A percentile compares a stretch with the other conserved stretches of the same genome.
These are phyloP conservation scores for Candida rishiriensis DNA, from an alignment of 805 yeast species.

Conservation along the genomic window DNA sequence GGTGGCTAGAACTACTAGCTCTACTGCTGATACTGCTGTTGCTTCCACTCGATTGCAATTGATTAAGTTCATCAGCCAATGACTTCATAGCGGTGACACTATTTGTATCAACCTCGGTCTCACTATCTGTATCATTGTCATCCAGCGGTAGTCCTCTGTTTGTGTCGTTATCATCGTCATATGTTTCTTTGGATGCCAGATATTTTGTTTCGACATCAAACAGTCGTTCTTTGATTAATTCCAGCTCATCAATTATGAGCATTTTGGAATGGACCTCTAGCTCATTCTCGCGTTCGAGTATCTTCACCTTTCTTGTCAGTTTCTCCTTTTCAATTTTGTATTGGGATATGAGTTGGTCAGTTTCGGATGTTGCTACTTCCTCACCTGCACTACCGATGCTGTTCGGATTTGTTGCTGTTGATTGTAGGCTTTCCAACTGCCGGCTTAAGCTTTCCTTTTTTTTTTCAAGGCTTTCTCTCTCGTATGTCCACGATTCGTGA, in stretches of 20 bases:
- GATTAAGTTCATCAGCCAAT: not conserved
- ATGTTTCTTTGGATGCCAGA: conserved; percentile 25
- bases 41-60: not conserved
- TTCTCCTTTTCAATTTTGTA: conserved; percentile 19
- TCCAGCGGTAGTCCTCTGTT: conserved; percentile 3
- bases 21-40: not conserved
- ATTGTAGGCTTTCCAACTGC: conserved; percentile 9
- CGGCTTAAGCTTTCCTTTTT: conserved; percentile 23
- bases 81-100: too few species aligned
- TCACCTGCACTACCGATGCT: conserved; percentile 2
- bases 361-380: conserved; percentile 25
- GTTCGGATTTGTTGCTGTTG: not conserved
- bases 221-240: conserved; percentile 38
- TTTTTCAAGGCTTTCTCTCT: conserved; percentile 22
- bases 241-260: conserved; percentile 51
- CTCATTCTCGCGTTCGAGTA: conserved; percentile 46
- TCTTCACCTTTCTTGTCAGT: conserved; percentile 27
- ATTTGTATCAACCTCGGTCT: not conserved
- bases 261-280: conserved; percentile 49
- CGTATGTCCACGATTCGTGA: conserved; percentile 25
- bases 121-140: conserved; percentile 1
- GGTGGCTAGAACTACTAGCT: not conserved
- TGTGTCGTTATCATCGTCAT: conserved; percentile 17
- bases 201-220: conserved; percentile 24
- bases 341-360: not conserved